phyloP scores from a whole-genome alignment of 805 yeast species.

The Wilhelminamyces savonicus region DNA sequence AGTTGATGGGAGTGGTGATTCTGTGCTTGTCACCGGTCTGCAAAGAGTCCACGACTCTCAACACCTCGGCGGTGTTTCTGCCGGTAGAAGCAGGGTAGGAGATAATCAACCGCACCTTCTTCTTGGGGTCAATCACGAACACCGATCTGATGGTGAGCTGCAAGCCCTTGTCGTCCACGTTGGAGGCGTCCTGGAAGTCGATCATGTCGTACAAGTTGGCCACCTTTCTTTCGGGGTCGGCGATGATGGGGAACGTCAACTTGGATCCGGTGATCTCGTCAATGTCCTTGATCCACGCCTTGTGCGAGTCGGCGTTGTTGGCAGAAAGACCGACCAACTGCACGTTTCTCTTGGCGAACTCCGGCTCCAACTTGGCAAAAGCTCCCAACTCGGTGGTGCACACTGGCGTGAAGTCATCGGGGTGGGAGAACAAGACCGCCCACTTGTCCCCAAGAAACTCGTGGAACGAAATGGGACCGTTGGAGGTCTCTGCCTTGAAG shows the following conservation, averaged over 20 bases:
- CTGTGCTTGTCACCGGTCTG: conserved; percentile 80
- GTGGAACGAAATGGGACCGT: conserved; percentile 82
- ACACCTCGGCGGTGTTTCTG: conserved; percentile 87
- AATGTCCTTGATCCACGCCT: conserved; percentile 85
- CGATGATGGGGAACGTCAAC: conserved; percentile 85
- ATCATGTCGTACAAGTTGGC: conserved; percentile 84
- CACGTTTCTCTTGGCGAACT: conserved; percentile 77
- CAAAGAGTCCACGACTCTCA: conserved; percentile 84
- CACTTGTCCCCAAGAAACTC: conserved; percentile 80
- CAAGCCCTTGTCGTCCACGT: conserved; percentile 58
- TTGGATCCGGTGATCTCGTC: conserved; percentile 76
- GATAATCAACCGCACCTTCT: conserved; percentile 80
- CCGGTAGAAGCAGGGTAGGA: conserved; percentile 93
- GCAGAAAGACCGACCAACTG: conserved; percentile 90
- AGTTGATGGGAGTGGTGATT: conserved; percentile 86
- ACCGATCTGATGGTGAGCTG: conserved; percentile 90
- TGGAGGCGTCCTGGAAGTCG: conserved; percentile 76
- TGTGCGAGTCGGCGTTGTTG: conserved; percentile 73
- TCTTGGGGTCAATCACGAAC: conserved; percentile 82
- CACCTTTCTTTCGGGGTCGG: conserved; percentile 79
- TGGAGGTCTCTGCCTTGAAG: conserved; percentile 76
- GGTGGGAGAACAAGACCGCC: conserved; percentile 88
- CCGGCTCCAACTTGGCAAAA: conserved; percentile 82
- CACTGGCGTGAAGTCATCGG: conserved; percentile 95
- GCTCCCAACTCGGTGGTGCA: conserved; percentile 97